Evolutionary conservation across 2,329 filamentous ascomycete genomes (phyloP).

Genomic region (Thielaviopsis ethacetica): DNA sequence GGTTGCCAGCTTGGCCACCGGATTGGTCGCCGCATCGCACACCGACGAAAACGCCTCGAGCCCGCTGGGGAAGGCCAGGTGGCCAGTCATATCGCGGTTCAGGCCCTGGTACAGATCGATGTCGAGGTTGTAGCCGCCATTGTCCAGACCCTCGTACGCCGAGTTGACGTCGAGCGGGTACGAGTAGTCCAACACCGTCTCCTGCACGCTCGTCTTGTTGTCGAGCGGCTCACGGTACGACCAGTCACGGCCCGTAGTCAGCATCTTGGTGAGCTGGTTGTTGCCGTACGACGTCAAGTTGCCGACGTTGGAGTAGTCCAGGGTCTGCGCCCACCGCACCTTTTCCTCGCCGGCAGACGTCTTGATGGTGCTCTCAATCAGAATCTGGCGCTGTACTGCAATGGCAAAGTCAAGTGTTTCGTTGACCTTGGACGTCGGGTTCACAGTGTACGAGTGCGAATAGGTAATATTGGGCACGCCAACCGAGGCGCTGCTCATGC

Average conservation of each 20-base stretch:
- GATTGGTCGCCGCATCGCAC: constrained; percentile 13
- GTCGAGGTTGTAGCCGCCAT: constrained; percentile 16
- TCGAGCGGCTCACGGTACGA: constrained; percentile 15
- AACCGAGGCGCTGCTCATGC: background rate
- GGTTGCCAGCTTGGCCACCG: constrained; percentile 26
- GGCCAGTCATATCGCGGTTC: constrained; percentile 22
- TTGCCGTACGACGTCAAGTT: constrained; percentile 23
- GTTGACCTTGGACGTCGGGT: constrained; percentile 36
- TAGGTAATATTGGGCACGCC: constrained; percentile 18
- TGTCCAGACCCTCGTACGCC: constrained; percentile 2
- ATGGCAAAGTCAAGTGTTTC: constrained; percentile 43
- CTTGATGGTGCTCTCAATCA: constrained; percentile 29
- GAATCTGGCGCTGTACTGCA: constrained; percentile 36
- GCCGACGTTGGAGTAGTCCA: constrained; percentile 37
- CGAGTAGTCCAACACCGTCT: constrained; percentile 19
- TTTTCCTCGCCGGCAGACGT: constrained; percentile 14
- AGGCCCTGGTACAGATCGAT: constrained; percentile 25
- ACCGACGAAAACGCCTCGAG: constrained; percentile 31
- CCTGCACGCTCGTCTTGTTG: background rate
- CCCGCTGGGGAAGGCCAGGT: constrained; percentile 37
- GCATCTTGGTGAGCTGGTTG: constrained; percentile 25
- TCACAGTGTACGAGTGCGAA: constrained; percentile 12
- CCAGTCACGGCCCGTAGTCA: constrained; percentile 29
- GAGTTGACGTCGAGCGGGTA: constrained; percentile 30
- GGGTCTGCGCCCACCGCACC: constrained; percentile 40